Evolutionary conservation across 2,329 filamentous ascomycete species (phyloP), one percentile per base, ranked within the genome.

Genomic region (Zymoseptoria crescenta): DNA sequence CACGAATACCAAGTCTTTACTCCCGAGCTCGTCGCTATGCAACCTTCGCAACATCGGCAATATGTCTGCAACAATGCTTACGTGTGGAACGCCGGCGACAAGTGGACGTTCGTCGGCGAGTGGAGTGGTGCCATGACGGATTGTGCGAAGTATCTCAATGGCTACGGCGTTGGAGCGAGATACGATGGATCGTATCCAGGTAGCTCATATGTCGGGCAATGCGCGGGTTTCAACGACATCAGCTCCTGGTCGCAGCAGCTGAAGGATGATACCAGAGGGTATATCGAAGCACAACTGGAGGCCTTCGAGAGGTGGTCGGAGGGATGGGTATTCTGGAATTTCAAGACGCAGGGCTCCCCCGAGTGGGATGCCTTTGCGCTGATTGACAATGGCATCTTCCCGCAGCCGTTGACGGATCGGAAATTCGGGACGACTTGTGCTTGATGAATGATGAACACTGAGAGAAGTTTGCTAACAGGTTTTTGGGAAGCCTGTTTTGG

Each of bases 1-100:
- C 86, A 89, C 69, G 83, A 88, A 68, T 89, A 88, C 69, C 82
- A 87, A 69, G 77, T 85, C 59, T 88, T 88, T 73, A 78, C 76
- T 60, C 72, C 78, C 24, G 75, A 73, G 0, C 74, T 81, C 28
- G 73, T 86, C 29, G 75, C 76, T 21, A 72, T 82, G 70, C 72
- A 75, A 41, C 78, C 79, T 3, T 74, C 75, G 63, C 69, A 82
- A 57, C 86, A 88, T 64, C 73, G 82, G 45, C 73, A 79, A 59
- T 73, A 74, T 28, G 83, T 82, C 55, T 88, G 85, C 74, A 77
- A 75, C 56, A 80, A 81, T 64, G 78, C 77, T 2, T 69, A 71
- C 1, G 68, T 72, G 7, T 83, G 83, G 59, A 70, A 73, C 6
- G 75, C 77, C 30, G 75, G 77, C 4, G 84, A 88, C 70, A 87